Base-by-base conservation (phyloP, 2,329 filamentous ascomycete species). In the Ophiostoma quercus region DNA sequence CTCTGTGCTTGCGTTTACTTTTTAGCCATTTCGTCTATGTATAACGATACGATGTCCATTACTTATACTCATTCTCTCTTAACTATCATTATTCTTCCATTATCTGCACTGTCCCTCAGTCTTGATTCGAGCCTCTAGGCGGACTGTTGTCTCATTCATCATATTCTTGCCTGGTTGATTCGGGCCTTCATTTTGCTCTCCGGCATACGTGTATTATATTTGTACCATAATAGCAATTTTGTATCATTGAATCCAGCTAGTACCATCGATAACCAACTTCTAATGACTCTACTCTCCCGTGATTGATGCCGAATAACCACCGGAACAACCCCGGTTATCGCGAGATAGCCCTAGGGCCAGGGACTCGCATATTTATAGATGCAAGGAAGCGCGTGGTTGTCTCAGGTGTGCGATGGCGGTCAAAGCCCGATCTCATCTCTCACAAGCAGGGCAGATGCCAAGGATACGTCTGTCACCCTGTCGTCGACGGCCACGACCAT, bases 331-430 rank as follows among this genome's bases (percentile, higher is more conserved):
- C 29, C 57, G 57, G 57, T 19, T 62, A 57, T 57, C 51, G n/a
- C 22, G 51, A 57, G 51, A 57, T 47, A n/a, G n/a, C 51, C 51
- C 51, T 57, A 25, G 51, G 51, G 51, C 51, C 51, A 57, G 22
- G 3, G 51, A n/a, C 14, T 19, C 14, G 43, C 19, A 47, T 60
- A 60, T 60, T 12, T 25, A 9, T 19, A 62, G 29, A 32, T 32
- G 29, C 57, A 62, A 34, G n/a, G 51, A 57, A 47, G 43, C 16
- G 51, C 51, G 51, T 57, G 22, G 1, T 11, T 57, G 51, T 57
- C 51, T 57, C 22, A 25, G 51, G 9, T 12, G 25, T 22, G 16
- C 16, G 47, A 57, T 25, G n/a, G 51, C 51, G 51, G 11, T 29
- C 51, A 57, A 25, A 9, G 51, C 22, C 12, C 8, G 8, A 57